Evolutionary conservation across 208 protist species (phyloP), one percentile per base, ranked within the genome.

Genomic region (Endotrypanum monterogeii): DNA sequence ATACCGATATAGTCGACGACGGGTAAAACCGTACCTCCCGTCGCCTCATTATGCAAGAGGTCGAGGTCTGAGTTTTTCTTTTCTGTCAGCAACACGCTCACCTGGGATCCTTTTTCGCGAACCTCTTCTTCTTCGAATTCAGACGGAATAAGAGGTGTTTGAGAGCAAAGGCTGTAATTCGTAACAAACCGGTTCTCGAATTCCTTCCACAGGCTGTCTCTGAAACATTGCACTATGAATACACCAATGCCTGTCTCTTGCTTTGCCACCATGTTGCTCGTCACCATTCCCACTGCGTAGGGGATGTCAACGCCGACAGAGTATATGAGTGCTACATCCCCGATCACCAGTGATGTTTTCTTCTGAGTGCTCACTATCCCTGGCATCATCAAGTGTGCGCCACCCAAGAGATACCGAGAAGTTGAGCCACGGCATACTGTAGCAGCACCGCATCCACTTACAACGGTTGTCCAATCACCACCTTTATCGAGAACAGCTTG

Each of bases 321-420:
- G 67, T 79, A 86, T 72, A 93, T 68, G 0, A 88, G 73, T 3
- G 79, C 73, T 23, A 89, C 61, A 65, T 84, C 72, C 25, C 79
- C 79, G 0, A 25, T 71, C 0, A 41, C 39, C 5, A 66, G 0
- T 37, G 76, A 35, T 7, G 61, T 55, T 25, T 68, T 71, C 20
- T 74, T 32, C 3, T 73, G 18, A 1, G 67, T 44, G 44, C 58
- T 57, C 18, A 86, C 11, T 72, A 96, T 87, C 35, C 91, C 89
- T 58, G 89, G 88, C 60, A 92, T 94, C 91, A 96, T 96, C 39
- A 96, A 74, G 76, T 96, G 89, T 14, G 91, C 89, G 18, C 89
- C 91, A 48, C 83, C 88, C 28, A 93, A 30, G 14, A 96, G 61
- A 76, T 87, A 94, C 0, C 76, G 70, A 20, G 88, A 96, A 30